Base-by-base conservation (phyloP, 2,329 filamentous ascomycete genomes). In the Penicillium brasilianum region DNA sequence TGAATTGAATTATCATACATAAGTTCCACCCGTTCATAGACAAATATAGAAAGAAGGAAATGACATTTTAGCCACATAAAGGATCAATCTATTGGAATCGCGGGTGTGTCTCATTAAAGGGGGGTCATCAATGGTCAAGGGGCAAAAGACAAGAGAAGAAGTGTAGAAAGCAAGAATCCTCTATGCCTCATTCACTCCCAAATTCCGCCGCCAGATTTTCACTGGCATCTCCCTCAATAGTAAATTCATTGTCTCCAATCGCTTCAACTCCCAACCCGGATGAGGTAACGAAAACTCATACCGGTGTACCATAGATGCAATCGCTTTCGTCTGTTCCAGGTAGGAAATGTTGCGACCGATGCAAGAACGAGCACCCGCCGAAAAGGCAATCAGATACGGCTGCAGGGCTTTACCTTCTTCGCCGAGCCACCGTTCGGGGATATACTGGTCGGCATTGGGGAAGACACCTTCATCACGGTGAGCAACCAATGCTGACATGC, bases 281-380 rank as follows among this genome's bases (percentile, higher is more conserved):
- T 64, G 53, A 11, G 70, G 55, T 41, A 75, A 54, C 16, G 71
- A 68, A 65, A 75, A 73, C n/a, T 72, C 69, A 59, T 73, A 75
- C 13, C 72, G 69, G 48, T 69, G 68, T 16, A 75, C 67, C 56
- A 74, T 53, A 3, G 69, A 70, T 18, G 73, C 71, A 51, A 75
- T 50, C 9, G 69, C 59, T 36, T 70, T 68, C 10, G 77, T 78
- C 66, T 84, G 81, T 67, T 84, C 81, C 9, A 84, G 69, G 58
- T 82, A 78, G 1, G 70, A 72, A 39, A 80, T 78, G 55, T 80
- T 80, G 41, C 77, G 69, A 9, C 78, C 78, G 58, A 80, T 78
- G 55, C 78, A 80, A 5, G 76, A 77, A 5, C 77, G 62, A 6
- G 78, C 74, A 8, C 78, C 78, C 4, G 74, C 71, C 28, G 68